A percentile compares a stretch with the other conserved stretches of the same genome.
Evolutionary conservation across 331 rosid species (phyloP).

Genomic region (Spiraea crenata): DNA sequence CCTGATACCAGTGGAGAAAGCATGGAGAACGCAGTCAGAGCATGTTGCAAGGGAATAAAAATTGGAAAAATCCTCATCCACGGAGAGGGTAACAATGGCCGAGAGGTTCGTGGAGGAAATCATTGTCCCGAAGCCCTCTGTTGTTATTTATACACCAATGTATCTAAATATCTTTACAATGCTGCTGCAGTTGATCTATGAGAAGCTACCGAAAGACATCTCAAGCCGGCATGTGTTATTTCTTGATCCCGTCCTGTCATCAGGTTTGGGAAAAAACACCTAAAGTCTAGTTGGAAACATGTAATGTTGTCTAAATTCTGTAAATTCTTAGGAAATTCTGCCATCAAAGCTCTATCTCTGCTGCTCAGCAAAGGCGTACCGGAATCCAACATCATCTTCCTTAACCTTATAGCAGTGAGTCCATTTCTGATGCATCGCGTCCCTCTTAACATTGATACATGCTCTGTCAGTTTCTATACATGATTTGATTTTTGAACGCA

Average conservation of each 20-base stretch:
- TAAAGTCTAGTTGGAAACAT: slow-evolving; percentile 9
- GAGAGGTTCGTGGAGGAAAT: slow-evolving; percentile 17
- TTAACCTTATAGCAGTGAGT: slow-evolving; percentile 31
- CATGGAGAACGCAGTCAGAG: slow-evolving; percentile 31
- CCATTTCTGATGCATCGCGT: background rate
- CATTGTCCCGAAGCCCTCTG: background rate
- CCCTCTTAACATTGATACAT: background rate
- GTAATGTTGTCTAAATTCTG: background rate
- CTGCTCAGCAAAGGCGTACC: slow-evolving; percentile 29
- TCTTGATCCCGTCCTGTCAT: slow-evolving; percentile 29
- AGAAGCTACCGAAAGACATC: slow-evolving; percentile 28
- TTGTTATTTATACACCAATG: background rate
- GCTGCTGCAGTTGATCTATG: slow-evolving; percentile 21
- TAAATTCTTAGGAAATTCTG: slow-evolving; percentile 20
- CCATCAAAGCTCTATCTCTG: slow-evolving; percentile 26
- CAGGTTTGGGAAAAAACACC: slow-evolving; percentile 25
- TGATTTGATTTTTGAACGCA: slow-evolving; percentile 8
- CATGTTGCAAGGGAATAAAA: slow-evolving; percentile 28
- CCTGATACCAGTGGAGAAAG: slow-evolving; percentile 18
- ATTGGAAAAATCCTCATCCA: slow-evolving; percentile 29
- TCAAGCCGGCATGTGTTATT: slow-evolving; percentile 26
- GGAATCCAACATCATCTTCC: slow-evolving; percentile 26
- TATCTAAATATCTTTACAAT: background rate
- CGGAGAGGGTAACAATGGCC: slow-evolving; percentile 22
- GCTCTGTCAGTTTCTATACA: background rate